Percentiles rank a stretch among this genome's conserved stretches.
Evolutionary conservation across 2,329 filamentous ascomycete genomes (phyloP).

Genomic region (Xylaria sp.): DNA sequence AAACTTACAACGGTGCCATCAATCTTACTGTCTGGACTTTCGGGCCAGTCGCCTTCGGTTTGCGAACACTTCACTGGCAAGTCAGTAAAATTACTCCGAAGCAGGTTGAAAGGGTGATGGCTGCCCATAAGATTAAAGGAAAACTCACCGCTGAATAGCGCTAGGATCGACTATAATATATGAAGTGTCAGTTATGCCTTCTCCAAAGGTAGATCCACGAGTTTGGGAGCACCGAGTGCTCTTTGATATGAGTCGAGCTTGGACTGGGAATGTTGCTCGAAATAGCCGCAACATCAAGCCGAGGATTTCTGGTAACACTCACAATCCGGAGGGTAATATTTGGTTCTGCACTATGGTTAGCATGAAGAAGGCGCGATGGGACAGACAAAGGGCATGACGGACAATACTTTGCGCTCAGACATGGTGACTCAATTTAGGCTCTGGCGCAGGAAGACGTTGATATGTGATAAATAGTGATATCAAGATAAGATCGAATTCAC

Average conservation of each 20-base stretch:
- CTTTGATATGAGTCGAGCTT: neutral
- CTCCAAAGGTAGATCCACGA: neutral
- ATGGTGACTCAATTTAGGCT: slow-evolving; percentile 46
- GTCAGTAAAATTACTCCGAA: slow-evolving; percentile 5
- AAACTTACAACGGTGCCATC: slow-evolving; percentile 78
- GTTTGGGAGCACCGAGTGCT: neutral
- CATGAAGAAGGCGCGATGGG: slow-evolving; percentile 15
- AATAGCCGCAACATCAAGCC: neutral
- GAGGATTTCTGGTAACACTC: slow-evolving; percentile 13
- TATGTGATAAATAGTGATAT: neutral
- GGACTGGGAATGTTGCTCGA: neutral
- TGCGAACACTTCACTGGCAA: slow-evolving; percentile 58
- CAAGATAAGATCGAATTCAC: neutral
- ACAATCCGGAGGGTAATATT: slow-evolving; percentile 78
- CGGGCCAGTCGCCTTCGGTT: slow-evolving; percentile 77
- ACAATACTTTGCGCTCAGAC: slow-evolving; percentile 59
- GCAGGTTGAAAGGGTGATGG: neutral
- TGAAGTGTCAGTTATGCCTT: slow-evolving; percentile 17
- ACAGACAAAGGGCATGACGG: slow-evolving; percentile 33
- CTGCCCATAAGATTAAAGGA: neutral
- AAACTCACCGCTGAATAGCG: slow-evolving; percentile 69
- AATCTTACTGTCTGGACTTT: slow-evolving; percentile 87
- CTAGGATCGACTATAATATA: slow-evolving; percentile 74
- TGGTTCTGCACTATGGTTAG: slow-evolving; percentile 48
- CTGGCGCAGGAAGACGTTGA: neutral